phyloP scores from a whole-genome alignment of 139 green algal genomes.

The Pleodorina starrii region DNA sequence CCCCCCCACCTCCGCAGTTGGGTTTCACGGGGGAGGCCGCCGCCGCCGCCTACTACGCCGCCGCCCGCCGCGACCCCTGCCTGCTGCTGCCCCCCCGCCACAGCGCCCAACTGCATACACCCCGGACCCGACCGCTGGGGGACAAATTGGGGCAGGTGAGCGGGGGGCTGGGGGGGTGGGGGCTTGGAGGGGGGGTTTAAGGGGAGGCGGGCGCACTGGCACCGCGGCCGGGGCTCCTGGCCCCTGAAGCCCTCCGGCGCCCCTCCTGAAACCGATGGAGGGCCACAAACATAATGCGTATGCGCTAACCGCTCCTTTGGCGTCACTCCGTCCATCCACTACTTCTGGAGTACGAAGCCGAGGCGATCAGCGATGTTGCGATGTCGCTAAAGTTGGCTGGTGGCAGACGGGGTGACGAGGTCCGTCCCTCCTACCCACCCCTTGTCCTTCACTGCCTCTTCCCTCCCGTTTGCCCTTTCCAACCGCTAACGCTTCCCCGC shows the following conservation, averaged over 20 bases:
- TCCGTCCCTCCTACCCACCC: not conserved
- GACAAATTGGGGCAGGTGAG: slow-evolving; percentile 58
- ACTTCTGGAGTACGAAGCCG: not conserved
- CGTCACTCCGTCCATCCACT: not conserved
- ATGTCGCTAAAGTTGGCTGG: not conserved
- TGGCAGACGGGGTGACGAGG: not conserved
- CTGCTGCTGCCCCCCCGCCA: slow-evolving; percentile 33
- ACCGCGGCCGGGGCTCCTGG: not conserved
- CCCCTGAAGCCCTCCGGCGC: too few species aligned
- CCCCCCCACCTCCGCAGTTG: not conserved
- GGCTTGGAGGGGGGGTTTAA: not conserved
- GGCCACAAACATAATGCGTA: not conserved
- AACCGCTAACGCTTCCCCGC: not conserved
- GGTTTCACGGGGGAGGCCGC: not conserved
- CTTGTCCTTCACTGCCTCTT: not conserved
- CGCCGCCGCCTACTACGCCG: slow-evolving; percentile 38
- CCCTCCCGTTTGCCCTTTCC: too few species aligned
- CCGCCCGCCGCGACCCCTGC: not conserved
- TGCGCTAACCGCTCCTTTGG: too few species aligned
- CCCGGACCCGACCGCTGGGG: slow-evolving; percentile 49
- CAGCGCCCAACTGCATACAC: not conserved
- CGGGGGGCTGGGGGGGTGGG: not conserved
- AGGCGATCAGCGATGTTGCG: not conserved
- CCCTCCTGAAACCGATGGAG: not conserved
- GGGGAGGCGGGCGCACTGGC: too few species aligned